Conservation (phyloP, 1,139 yeast genomes). For the Debaryomyces sp. region DNA sequence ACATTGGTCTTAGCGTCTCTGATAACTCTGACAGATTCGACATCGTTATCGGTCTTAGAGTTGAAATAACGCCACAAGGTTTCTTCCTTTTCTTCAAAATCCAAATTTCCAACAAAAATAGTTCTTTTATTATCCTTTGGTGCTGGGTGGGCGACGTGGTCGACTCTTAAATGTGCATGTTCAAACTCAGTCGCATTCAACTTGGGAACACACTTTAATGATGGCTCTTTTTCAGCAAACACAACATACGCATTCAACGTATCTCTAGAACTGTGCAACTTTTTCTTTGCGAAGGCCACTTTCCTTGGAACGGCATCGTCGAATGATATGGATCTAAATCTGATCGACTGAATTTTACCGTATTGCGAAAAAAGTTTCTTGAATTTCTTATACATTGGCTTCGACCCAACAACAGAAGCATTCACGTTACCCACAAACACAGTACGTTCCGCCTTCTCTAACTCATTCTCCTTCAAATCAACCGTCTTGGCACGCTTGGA, state of each 20-base stretch:
- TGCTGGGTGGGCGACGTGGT: conserved; percentile 88
- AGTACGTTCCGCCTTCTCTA: conserved; percentile 85
- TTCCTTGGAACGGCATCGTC: conserved; percentile 88
- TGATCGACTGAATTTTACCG: conserved; percentile 70
- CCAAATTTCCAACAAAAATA: conserved; percentile 91
- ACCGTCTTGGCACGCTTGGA: conserved; percentile 33
- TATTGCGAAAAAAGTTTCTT: conserved; percentile 58
- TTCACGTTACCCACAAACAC: conserved; percentile 89
- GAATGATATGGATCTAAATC: conserved; percentile 93
- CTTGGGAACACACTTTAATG: conserved; percentile 53
- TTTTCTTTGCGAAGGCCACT: conserved; percentile 83
- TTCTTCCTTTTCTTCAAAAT: conserved; percentile 92
- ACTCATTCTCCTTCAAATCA: conserved; percentile 65
- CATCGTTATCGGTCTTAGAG: conserved; percentile 58
- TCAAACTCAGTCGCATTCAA: conserved; percentile 72
- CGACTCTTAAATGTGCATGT: conserved; percentile 82
- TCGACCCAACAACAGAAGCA: conserved; percentile 63
- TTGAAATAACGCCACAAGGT: conserved; percentile 82
- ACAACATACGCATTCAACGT: conserved; percentile 90
- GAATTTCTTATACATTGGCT: conserved; percentile 61
- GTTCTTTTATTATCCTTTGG: conserved; percentile 83
- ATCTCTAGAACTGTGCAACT: conserved; percentile 75
- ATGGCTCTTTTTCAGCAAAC: conserved; percentile 54
- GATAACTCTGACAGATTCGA: conserved; percentile 86
- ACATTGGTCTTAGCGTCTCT: conserved; percentile 92